phyloP scores from a whole-genome alignment of 1,284 basidiomycete species.

The Chondrostereum purpureum region DNA sequence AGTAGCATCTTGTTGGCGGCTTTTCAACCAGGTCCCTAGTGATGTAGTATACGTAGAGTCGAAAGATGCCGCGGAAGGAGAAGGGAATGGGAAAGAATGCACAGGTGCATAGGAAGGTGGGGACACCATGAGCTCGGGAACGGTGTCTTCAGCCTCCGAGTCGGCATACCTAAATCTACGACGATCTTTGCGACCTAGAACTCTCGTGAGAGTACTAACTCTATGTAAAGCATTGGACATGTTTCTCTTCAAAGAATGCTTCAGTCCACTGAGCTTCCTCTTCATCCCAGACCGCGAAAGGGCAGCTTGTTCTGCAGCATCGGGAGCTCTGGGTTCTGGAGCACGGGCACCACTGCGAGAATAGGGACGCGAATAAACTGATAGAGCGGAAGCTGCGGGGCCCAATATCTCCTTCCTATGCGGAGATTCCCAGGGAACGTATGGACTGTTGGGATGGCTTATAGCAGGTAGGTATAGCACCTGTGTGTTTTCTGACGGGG shows the following conservation, averaged over 20 bases:
- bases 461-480: conserved; percentile 7
- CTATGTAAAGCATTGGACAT: conserved; percentile 12
- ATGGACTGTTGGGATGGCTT: conserved; percentile 40
- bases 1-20: conserved; percentile 19
- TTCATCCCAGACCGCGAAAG: conserved; percentile 18
- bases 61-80: conserved; percentile 15
- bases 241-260: conserved; percentile 18
- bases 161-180: too few relatives aligned
- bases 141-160: not conserved
- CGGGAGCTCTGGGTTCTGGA: conserved; percentile 35
- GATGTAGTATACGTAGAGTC: conserved; percentile 28
- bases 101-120: conserved; percentile 3
- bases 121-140: conserved; percentile 1
- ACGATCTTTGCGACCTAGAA: not conserved
- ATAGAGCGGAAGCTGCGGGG: conserved; percentile 22
- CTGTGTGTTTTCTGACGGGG: conserved; percentile 1
- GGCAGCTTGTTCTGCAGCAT: too few relatives aligned
- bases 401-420: conserved; percentile 30
- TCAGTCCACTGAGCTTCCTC: conserved; percentile 23
- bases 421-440: conserved; percentile 37
- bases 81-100: too few relatives aligned
- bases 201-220: conserved; percentile 1
- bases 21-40: conserved; percentile 34
- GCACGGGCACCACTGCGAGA: conserved; percentile 32
- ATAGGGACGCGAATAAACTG: conserved; percentile 21